phyloP scores from a whole-genome alignment of 208 protist species.

The Leishmania gerbilli region DNA sequence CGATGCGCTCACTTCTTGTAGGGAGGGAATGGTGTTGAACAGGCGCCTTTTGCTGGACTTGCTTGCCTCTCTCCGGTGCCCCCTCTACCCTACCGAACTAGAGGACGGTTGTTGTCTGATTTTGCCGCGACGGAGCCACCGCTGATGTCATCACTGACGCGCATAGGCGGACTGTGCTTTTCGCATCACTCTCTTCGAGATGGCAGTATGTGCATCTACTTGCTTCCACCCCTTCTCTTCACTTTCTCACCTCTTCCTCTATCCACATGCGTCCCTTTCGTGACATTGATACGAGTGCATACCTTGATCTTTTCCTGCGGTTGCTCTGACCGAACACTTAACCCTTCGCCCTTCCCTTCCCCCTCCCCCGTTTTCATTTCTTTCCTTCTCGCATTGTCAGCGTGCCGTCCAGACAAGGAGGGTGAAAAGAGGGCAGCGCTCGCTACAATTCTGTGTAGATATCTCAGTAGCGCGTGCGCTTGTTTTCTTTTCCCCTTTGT shows the following conservation, averaged over 20 bases:
- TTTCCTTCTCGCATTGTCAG: background rate
- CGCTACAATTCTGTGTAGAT: background rate
- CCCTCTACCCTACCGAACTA: background rate
- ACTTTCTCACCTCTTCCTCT: background rate
- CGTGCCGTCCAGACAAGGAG: background rate
- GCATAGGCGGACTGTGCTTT: background rate
- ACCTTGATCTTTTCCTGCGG: background rate
- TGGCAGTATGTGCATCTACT: background rate
- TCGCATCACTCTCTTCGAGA: background rate
- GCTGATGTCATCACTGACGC: background rate
- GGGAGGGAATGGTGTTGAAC: background rate
- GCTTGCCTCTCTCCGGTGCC: background rate
- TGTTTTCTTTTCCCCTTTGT: background rate
- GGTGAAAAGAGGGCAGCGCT: background rate
- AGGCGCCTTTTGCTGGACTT: background rate
- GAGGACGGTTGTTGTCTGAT: background rate
- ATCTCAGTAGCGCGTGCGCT: background rate
- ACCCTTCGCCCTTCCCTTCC: background rate
- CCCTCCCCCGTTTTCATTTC: background rate
- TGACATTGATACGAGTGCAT: background rate
- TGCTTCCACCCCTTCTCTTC: background rate
- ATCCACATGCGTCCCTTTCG: background rate
- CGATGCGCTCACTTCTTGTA: background rate
- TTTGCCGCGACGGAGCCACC: background rate
- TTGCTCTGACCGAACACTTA: background rate